These are phyloP conservation scores for Fusarium multiceps DNA, from an alignment of 2,329 filamentous ascomycete species.

Conservation along the genomic window DNA sequence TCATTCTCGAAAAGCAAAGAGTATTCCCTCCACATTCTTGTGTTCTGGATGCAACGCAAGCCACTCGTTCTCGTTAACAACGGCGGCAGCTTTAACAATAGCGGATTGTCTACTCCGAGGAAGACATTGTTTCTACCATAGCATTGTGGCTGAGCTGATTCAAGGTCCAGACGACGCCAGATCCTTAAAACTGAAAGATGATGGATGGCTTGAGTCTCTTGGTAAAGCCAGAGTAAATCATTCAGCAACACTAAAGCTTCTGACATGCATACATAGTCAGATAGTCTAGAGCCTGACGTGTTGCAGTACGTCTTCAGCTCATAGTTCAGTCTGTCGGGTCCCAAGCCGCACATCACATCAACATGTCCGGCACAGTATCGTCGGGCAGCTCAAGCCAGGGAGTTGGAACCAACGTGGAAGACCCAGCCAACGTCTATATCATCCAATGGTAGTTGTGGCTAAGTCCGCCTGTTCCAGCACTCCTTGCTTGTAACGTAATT, in stretches of 20 bases:
- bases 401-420: constrained; percentile 19
- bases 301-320: constrained; percentile 19
- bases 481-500: not conserved
- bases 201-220: constrained; percentile 10
- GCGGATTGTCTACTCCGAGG: constrained; percentile 6
- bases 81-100: constrained; percentile 12
- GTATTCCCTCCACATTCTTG: constrained; percentile 24
- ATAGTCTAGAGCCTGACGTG: constrained; percentile 4
- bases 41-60: constrained; percentile 6
- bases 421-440: constrained; percentile 2
- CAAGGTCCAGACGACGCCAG: constrained; percentile 18
- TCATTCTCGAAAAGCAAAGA: constrained; percentile 2
- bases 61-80: constrained; percentile 5
- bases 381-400: constrained; percentile 1
- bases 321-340: constrained; percentile 28
- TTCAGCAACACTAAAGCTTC: constrained; percentile 3
- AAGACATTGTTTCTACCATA: constrained; percentile 10
- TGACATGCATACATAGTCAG: not conserved
- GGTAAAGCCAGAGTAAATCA: not conserved
- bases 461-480: not conserved
- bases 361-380: not conserved
- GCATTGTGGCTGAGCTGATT: constrained; percentile 11
- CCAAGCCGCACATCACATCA: constrained; percentile 21
- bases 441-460: not conserved
- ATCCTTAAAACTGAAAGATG: constrained; percentile 1